These are phyloP conservation scores for Neopestalotiopsis sp. DNA, from an alignment of 2,329 filamentous ascomycete genomes.

Conservation along the genomic window DNA sequence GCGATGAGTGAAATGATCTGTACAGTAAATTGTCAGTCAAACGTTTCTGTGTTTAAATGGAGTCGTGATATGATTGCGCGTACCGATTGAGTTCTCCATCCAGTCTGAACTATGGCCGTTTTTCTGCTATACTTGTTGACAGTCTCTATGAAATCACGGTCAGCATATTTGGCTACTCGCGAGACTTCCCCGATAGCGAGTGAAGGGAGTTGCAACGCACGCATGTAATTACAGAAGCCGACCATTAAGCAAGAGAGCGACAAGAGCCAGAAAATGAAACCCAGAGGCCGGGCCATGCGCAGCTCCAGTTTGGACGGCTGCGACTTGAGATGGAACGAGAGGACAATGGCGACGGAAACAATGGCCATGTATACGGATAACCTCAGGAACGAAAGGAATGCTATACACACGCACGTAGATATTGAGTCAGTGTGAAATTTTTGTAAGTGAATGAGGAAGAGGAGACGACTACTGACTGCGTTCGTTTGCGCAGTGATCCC, in stretches of 20 bases:
- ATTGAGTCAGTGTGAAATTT: not conserved
- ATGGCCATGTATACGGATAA: slow-evolving; percentile 90
- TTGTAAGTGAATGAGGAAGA: not conserved
- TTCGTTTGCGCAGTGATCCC: slow-evolving; percentile 82
- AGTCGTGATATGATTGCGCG: slow-evolving; percentile 27
- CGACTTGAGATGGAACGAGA: slow-evolving; percentile 89
- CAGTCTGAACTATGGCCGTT: slow-evolving; percentile 86
- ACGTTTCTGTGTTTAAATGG: not conserved
- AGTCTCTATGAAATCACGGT: slow-evolving; percentile 51
- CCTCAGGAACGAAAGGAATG: slow-evolving; percentile 89
- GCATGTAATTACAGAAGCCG: slow-evolving; percentile 87
- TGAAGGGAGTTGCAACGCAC: slow-evolving; percentile 45
- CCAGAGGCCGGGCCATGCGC: slow-evolving; percentile 81
- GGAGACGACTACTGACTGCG: slow-evolving; percentile 54
- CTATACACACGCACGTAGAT: slow-evolving; percentile 35
- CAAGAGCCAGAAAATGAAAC: slow-evolving; percentile 86
- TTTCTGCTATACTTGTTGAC: slow-evolving; percentile 81
- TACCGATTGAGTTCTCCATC: slow-evolving; percentile 90
- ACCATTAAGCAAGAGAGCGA: slow-evolving; percentile 77
- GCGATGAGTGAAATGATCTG: slow-evolving; percentile 69
- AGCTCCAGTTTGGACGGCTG: slow-evolving; percentile 74
- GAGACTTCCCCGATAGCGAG: not conserved
- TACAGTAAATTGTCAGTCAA: not conserved
- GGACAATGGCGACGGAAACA: slow-evolving; percentile 85
- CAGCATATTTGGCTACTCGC: not conserved